Evolutionary conservation across 2,329 filamentous ascomycete genomes (phyloP), one percentile per base, ranked within the genome.

Genomic region (Falciphora oryzae): DNA sequence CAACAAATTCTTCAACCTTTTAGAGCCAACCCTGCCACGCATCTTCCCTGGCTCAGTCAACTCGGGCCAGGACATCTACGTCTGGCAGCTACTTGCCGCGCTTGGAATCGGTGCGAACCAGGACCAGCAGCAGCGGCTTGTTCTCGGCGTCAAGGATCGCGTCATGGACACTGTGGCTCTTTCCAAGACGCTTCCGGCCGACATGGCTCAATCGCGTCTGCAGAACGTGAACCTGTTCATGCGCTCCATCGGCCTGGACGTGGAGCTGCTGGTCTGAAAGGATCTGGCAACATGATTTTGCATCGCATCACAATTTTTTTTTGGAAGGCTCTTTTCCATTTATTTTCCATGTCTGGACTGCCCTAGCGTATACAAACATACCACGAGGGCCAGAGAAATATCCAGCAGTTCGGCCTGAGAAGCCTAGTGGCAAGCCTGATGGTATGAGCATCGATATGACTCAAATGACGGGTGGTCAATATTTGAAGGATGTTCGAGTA

Each of bases 201-300:
- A 95, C 65, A 92, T 98, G 87, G 89, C 91, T 16, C 87, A 87
- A 66, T 88, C 92, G 74, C 89, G 94, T 66, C 81, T 97, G 65
- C 89, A 90, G 65, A 97, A 97, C 73, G 95, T 99, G 70, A 99
- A 99, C 75, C 80, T 99, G 65, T 99, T 99, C 77, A 97, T 99
- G 93, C 90, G 93, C 73, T 95, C 94, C 65, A 97, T 99, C 77
- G 95, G 95, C n/a, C 83, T 99, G 74, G 95, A 99, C 79, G 95
- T 99, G 62, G 95, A 97, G 71, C 78, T 89, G 63, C 76, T 87
- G 67, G 75, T 78, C 65, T 80, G 69, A 69, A 63, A 22, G 4
- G 29, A 32, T 59, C 38, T 56, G 32, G 38, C 60, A 70, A 65
- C 28, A 29, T 53, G 11, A 13, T 44, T n/a, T 57, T 14, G n/a